Base-by-base conservation (phyloP, 768 basidiomycete genomes). In the Suillus luteus region DNA sequence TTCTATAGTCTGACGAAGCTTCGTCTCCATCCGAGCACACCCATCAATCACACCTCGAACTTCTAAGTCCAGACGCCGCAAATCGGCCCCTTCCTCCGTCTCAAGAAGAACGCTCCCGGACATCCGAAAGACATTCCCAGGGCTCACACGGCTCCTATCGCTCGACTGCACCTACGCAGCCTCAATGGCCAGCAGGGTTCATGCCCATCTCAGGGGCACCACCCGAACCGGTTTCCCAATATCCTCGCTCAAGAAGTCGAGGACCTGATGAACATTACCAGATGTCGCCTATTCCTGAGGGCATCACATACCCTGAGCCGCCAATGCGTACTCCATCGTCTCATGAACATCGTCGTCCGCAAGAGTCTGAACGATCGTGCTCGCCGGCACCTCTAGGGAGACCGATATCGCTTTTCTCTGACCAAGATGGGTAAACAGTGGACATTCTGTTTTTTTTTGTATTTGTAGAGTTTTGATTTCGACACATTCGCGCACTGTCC, bases 61-160 rank as follows among this genome's bases (percentile, higher is more conserved):
- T 83, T 4, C 72, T 85, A 33, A 80, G 82, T 9, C 81, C 84
- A 6, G 79, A 82, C 5, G 70, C 79, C 1, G 55, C 57, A 19
- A 71, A 73, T 63, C 65, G 69, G 46, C 72, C 62, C 9, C 27
- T 76, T n/a, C 71, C 65, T n/a, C 49, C 63, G 41, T 24, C 65
- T 44, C 65, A 46, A 1, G 60, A 61, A 27, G 64, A 58, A 17
- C 60, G 40, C 9, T 24, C 35, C 59, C 41, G 15, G 48, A 60
- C 41, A 43, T 51, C 59, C 11, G 46, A 38, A 43, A 51, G 46
- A 33, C 24, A 60, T 10, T 51, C 24, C 19, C 43, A 40, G 31
- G 55, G 37, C 62, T 19, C 41, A 5, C 55, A 33, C 55, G 10
- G 17, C 24, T 59, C n/a, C 24, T 41, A 66, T 43, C 70, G 65